Base-by-base conservation (phyloP, 768 basidiomycete species). In the Psilocybe subaeruginosa region DNA sequence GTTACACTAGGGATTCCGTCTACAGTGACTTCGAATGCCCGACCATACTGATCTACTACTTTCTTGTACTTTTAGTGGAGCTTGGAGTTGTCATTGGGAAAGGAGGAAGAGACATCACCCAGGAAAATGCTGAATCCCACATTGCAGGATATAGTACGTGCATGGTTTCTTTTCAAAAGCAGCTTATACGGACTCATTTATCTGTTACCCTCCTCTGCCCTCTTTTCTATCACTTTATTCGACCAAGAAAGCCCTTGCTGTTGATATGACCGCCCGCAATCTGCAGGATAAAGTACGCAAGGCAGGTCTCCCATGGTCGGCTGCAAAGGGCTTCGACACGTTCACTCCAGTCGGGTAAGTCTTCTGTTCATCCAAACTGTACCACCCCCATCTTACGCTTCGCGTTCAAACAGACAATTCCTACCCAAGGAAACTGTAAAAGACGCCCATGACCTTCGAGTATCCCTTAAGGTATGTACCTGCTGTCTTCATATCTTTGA, bases 231-330 rank as follows among this genome's bases (percentile, higher is more conserved):
- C 33, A 35, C 6, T 35, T 7, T 11, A 7, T 35, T 35, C 33
- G 7, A 7, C 33, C 33, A 43, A 43, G 11, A n/a, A 6, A 97
- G 95, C 95, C 51, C 79, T 99, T 63, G 94, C 94, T 3, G 91
- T 98, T 56, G 97, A 99, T 71, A 92, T 98, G 90, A 99, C 97
- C 1, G 97, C 91, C 6, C 85, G 97, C 12, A 99, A 99, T 76
- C 77, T 98, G 70, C 97, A 99, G 73, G 92, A 97, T 58, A 87
- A 87, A 51, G 93, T 93, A 52, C 97, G 97, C 79, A 92, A 90
- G 69, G 89, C 87, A 53, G 94, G 97, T 8, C 82, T 99, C n/a
- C 97, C 97, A 1, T 99, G 97, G 97, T 88, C 90, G n/a, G 84
- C 95, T 9, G 93, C 90, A 2, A 99, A 99, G 74, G 97, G 97